Evolutionary conservation across 2,329 filamentous ascomycete species (phyloP), one percentile per base, ranked within the genome.

Genomic region (Microcera coccophila): DNA sequence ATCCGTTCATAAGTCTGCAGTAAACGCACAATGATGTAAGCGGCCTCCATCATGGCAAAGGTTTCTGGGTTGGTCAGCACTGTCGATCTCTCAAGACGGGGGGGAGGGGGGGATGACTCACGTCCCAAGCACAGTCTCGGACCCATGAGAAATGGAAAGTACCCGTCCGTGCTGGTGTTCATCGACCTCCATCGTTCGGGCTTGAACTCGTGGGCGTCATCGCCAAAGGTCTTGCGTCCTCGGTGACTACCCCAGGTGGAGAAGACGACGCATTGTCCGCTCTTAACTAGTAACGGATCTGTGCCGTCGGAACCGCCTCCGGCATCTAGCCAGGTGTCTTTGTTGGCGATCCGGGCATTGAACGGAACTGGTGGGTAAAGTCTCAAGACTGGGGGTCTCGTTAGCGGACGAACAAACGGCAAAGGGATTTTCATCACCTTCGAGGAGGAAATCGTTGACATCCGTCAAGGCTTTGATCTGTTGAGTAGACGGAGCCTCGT

Each of bases 241-340:
- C 34, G 15, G 9, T 36, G 34, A n/a, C 16, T 36, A 10, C 34
- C 34, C 34, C 34, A 36, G 10, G 21, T 36, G 34, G 34, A 36
- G 21, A 36, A 36, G 10, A 36, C 15, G 4, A 36, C 34, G 3
- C 16, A 17, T 36, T 36, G n/a, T 3, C 34, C 34, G 9, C 21
- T 20, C 16, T 36, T 36, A 5, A 36, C 34, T 8, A 36, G 11
- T 19, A 36, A 19, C 21, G 34, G 34, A 10, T 36, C 34, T 19
- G 20, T 36, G 34, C 16, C 34, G 14, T 36, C 34, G 5, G 34
- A 19, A 14, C 34, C 34, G 9, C 34, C 34, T 8, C 34, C 34
- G 3, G 15, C 14, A 3, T 17, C 16, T 10, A 36, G 16, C 34
- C 34, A 36, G 4, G 34, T 36, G 21, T 36, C 34, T 3, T 17